Evolutionary conservation across 1,284 basidiomycete genomes (phyloP).

Genomic region (Mrakiaceae sp.): DNA sequence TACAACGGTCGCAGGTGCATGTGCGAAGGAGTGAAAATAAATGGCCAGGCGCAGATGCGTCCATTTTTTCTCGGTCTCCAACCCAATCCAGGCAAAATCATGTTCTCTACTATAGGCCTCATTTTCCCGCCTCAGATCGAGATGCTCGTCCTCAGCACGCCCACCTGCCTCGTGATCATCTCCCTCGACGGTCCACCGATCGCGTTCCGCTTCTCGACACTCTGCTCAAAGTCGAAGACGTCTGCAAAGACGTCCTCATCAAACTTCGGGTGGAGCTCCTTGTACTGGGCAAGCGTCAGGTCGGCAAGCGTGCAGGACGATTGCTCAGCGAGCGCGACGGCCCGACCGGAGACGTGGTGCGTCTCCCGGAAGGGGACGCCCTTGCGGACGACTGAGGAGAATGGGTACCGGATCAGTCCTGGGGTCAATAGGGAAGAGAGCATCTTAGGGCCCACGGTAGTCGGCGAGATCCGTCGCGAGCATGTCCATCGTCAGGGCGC

Average conservation of each 20-base stretch:
- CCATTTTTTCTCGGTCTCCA: no score
- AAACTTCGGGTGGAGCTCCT: constrained; percentile 64
- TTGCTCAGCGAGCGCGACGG: constrained; percentile 85
- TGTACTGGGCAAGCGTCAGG: constrained; percentile 67
- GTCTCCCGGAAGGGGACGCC: constrained; percentile 84
- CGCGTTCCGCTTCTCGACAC: constrained; percentile 85
- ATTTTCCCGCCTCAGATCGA: no score
- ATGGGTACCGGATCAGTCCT: background rate
- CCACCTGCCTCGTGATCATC: constrained; percentile 77
- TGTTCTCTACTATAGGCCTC: no score
- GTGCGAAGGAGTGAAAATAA: no score
- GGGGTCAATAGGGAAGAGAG: constrained; percentile 38
- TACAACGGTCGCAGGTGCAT: no score
- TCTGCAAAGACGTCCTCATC: constrained; percentile 58
- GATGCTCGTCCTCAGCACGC: constrained; percentile 50
- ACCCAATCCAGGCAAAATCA: no score
- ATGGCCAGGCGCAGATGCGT: no score
- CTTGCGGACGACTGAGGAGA: background rate
- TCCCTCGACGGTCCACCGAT: constrained; percentile 80
- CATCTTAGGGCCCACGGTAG: constrained; percentile 89
- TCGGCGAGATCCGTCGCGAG: constrained; percentile 95
- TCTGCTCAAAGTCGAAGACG: constrained; percentile 86
- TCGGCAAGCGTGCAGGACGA: constrained; percentile 68
- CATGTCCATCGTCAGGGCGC: constrained; percentile 88
- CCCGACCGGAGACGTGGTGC: constrained; percentile 92